Percentiles rank a stretch among this genome's conserved stretches.
These are phyloP conservation scores for Nepenthes alata DNA, from an alignment of 179 eudicot genomes.

Conservation along the genomic window DNA sequence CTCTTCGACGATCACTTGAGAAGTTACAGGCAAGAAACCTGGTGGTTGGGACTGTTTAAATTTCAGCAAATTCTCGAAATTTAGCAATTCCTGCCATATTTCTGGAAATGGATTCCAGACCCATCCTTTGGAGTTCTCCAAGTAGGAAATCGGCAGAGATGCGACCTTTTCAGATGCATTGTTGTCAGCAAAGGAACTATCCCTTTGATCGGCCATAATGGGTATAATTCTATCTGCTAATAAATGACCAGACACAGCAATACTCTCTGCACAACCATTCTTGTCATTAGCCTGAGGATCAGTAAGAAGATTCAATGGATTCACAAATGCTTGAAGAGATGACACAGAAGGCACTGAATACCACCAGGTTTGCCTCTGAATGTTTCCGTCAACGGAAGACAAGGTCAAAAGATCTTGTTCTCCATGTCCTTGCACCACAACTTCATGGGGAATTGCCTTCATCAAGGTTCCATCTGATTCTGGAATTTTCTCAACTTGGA, in stretches of 20 bases:
- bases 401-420: conserved; percentile 5
- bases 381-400: conserved; percentile 4
- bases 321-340: conserved; percentile 11
- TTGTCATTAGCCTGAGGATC: conserved; percentile 7
- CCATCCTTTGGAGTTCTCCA: conserved; percentile 29
- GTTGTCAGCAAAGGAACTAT: conserved; percentile 8
- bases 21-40: conserved; percentile 29
- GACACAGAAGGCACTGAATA: conserved; percentile 9
- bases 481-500: conserved; percentile 20
- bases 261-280: conserved; percentile 12
- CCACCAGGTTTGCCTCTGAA: conserved; percentile 4
- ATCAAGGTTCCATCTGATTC: conserved; percentile 14
- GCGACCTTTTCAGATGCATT: conserved; percentile 13
- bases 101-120: conserved; percentile 56
- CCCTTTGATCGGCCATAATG: conserved; percentile 17
- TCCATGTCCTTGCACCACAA: conserved; percentile 10
- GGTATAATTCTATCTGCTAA: conserved; percentile 22
- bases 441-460: conserved; percentile 24
- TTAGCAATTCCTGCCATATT: conserved; percentile 35
- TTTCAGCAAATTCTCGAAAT: conserved; percentile 24
- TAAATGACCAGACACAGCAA: conserved; percentile 9
- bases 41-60: conserved; percentile 24
- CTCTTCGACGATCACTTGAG: conserved; percentile 45
- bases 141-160: conserved; percentile 10
- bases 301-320: conserved; percentile 8